Conservation (phyloP, 768 basidiomycete genomes). For the Tulasnella sp. region DNA sequence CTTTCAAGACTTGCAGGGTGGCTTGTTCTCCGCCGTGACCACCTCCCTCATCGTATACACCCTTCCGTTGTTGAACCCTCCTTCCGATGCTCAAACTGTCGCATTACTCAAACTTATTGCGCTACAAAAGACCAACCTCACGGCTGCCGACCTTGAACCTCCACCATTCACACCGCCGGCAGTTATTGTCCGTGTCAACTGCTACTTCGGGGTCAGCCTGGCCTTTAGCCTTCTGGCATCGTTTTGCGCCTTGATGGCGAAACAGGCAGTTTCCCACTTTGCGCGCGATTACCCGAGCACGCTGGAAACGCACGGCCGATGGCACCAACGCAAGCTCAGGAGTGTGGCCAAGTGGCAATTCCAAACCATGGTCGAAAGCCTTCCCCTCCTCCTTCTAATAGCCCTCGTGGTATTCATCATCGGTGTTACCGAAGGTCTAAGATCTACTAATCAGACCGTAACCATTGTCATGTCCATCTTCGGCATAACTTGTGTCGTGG, state of each 20-base stretch:
- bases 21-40: conserved; percentile 12
- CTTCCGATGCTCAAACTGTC: neutral
- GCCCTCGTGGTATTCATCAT: conserved; percentile 5
- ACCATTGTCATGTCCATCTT: neutral
- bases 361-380: conserved; percentile 3
- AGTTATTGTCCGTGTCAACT: neutral
- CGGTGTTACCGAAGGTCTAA: neutral
- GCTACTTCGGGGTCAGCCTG: conserved; percentile 7
- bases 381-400: conserved; percentile 8
- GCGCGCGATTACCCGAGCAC: neutral
- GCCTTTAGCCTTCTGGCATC: conserved; percentile 8
- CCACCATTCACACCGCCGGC: neutral
- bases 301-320: conserved; percentile 10
- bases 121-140: neutral
- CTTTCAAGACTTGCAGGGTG: neutral
- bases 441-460: neutral
- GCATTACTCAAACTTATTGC: conserved; percentile 6
- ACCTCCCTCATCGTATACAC: conserved; percentile 6
- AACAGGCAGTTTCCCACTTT: conserved; percentile 8
- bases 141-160: neutral
- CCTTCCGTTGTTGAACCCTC: neutral
- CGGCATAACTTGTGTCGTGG: neutral
- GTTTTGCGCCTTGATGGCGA: conserved; percentile 5
- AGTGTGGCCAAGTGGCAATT: conserved; percentile 1
- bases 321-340: conserved; percentile 3